phyloP scores from a whole-genome alignment of 192 early-diverging fungal species.

The Linnemannia hyalina region DNA sequence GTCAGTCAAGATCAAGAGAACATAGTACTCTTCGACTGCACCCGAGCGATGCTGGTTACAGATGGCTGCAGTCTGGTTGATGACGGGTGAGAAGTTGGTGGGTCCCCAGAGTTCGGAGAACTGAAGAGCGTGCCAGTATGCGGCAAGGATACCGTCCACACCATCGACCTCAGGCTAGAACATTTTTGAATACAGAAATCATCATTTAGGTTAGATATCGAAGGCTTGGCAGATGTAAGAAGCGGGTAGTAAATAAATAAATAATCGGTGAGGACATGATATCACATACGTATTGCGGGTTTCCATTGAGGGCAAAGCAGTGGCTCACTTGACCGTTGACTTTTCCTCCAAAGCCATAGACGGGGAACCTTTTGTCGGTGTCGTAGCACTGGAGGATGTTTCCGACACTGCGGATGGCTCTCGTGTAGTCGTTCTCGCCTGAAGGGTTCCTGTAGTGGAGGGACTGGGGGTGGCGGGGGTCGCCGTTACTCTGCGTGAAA shows the following conservation, averaged over 20 bases:
- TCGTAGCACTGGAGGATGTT: constrained; percentile 65
- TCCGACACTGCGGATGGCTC: constrained; percentile 66
- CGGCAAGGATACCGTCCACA: constrained; percentile 65
- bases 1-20: constrained; percentile 46
- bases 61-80: constrained; percentile 48
- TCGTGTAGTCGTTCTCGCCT: constrained; percentile 65
- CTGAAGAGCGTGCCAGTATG: constrained; percentile 61
- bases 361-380: constrained; percentile 67
- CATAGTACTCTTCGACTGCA: constrained; percentile 51
- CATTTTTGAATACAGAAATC: background rate
- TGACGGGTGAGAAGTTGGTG: constrained; percentile 70
- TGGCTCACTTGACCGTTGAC: constrained; percentile 64
- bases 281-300: constrained; percentile 52
- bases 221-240: too few relatives aligned
- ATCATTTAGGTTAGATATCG: background rate
- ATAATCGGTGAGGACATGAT: background rate
- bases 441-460: constrained; percentile 62
- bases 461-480: constrained; percentile 60
- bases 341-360: constrained; percentile 71
- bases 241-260: background rate
- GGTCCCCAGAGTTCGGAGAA: constrained; percentile 65
- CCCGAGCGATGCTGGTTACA: constrained; percentile 55
- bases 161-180: constrained; percentile 69
- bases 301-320: constrained; percentile 64
- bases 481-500: constrained; percentile 70